Evolutionary conservation across 306 rosid species (phyloP), one percentile per base, ranked within the genome.

Genomic region (Aeschynomene evenia): DNA sequence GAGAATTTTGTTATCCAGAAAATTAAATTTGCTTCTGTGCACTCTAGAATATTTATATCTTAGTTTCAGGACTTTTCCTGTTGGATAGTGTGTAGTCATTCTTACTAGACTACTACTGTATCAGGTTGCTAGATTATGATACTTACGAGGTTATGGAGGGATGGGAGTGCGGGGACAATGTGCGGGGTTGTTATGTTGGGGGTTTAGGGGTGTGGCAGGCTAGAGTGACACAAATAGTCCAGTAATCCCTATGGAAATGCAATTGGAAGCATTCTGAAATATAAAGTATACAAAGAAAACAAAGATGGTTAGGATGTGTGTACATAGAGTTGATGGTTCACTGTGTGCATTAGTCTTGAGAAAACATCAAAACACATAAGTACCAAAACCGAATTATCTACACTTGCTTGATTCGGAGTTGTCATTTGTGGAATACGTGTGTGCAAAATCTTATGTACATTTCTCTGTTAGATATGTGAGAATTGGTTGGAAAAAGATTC

Each of bases 131-230:
- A 51, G 57, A 60, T 43, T 22, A 46, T 5, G 70, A 52, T 43
- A 31, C 22, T 54, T 11, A 23, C 56, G 60, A 66, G 66, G 58
- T 45, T 49, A 16, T 49, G 22, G 11, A 43, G 67, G 36, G 67
- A 23, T 42, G 42, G 16, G 22, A 34, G 42, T 6, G 40, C 14
- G 15, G 9, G 45, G 15, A 39, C 15, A 49, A 20, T 16, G 8
- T 56, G 34, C 18, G n/a, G 34, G 60, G 50, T 68, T 50, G 15
- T 64, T 20, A 39, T 77, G 40, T 66, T 55, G 48, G 56, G 49
- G 57, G 24, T 68, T 70, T 71, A 14, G 72, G 72, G 34, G 55
- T 54, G n/a, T 49, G 21, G 26, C 23, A 33, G 37, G 66, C n/a
- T 72, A 45, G 31, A 28, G 24, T 36, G 6, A 33, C n/a, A 5